Evolutionary conservation across 257 asterid genomes (phyloP).

Genomic region (Capsicum chinense): DNA sequence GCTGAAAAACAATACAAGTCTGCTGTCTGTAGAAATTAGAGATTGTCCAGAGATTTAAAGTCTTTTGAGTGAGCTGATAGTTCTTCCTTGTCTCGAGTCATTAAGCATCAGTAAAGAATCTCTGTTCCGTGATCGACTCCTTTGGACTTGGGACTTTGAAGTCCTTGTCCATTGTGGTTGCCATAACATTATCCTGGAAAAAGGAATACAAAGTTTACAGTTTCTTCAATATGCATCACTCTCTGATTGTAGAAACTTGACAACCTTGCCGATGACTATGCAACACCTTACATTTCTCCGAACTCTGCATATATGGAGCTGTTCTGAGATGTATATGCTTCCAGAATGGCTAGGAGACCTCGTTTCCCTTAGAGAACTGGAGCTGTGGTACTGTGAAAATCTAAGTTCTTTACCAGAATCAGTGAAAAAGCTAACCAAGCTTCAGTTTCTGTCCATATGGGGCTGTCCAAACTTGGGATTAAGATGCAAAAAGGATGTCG

Average conservation of each 20-base stretch:
- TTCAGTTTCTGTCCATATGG: constrained; percentile 29
- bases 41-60: constrained; percentile 15
- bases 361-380: constrained; percentile 32
- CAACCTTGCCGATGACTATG: constrained; percentile 24
- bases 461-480: constrained; percentile 27
- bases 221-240: constrained; percentile 27
- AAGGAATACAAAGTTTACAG: constrained; percentile 21
- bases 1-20: constrained; percentile 25
- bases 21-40: constrained; percentile 27
- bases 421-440: constrained; percentile 29
- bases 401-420: constrained; percentile 30
- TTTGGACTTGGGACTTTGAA: constrained; percentile 25
- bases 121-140: constrained; percentile 22
- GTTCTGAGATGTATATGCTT: constrained; percentile 25
- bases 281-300: constrained; percentile 25
- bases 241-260: constrained; percentile 28
- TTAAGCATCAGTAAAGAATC: constrained; percentile 27
- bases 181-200: constrained; percentile 20
- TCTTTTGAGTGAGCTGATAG: constrained; percentile 26
- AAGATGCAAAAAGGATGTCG: constrained; percentile 29
- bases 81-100: constrained; percentile 27
- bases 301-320: constrained; percentile 30
- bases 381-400: constrained; percentile 27
- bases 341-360: constrained; percentile 32
- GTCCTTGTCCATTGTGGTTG: constrained; percentile 29